Percentiles rank a stretch among this genome's conserved stretches.
Evolutionary conservation across 805 yeast genomes (phyloP).

Genomic region (Monosporozyma siamensis): DNA sequence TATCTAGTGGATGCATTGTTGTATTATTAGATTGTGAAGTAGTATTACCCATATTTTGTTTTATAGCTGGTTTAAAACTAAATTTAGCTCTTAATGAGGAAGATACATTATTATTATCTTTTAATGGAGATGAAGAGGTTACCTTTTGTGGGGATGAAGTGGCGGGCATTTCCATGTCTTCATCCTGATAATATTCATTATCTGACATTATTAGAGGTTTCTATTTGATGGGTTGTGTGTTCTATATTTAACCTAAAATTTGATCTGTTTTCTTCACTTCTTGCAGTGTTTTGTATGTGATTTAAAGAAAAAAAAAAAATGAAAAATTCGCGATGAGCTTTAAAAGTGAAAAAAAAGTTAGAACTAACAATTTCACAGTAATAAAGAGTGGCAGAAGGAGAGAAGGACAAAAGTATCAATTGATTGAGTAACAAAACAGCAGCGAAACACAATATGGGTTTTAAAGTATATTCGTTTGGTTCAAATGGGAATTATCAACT

Average conservation of each 20-base stretch:
- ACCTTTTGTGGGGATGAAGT: slow-evolving; percentile 35
- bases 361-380: background rate
- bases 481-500: slow-evolving; percentile 78
- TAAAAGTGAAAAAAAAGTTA: background rate
- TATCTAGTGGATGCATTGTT: slow-evolving; percentile 5
- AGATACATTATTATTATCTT: slow-evolving; percentile 3
- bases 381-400: background rate
- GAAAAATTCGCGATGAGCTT: slow-evolving; percentile 1
- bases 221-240: too few species aligned
- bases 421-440: too few species aligned
- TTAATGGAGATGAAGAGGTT: slow-evolving; percentile 26
- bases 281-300: background rate
- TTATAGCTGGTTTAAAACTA: slow-evolving; percentile 29
- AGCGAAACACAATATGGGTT: background rate
- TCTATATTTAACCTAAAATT: too few species aligned
- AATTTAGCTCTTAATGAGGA: slow-evolving; percentile 38
- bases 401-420: too few species aligned
- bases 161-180: slow-evolving; percentile 41
- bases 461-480: slow-evolving; percentile 48
- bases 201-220: too few species aligned
- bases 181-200: slow-evolving; percentile 3
- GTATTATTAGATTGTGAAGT: slow-evolving; percentile 7
- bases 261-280: too few species aligned
- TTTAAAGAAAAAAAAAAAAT: background rate
- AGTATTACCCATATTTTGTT: background rate